Base-by-base conservation (phyloP, 2,329 filamentous ascomycete genomes). In the Claviceps sp. region DNA sequence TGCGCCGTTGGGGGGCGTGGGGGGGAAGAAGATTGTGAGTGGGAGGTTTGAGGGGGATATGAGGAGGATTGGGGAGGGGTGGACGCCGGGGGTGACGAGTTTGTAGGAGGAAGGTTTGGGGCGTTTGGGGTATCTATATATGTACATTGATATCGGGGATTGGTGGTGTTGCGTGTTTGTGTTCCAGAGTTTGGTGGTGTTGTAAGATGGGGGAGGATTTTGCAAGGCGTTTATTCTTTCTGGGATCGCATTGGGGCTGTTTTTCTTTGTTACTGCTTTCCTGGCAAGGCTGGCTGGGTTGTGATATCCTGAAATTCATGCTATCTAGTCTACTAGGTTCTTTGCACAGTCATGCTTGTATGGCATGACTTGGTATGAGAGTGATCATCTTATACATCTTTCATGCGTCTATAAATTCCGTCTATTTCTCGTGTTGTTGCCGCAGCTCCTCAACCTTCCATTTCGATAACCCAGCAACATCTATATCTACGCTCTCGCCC, bases 31-130 rank as follows among this genome's bases (percentile, higher is more conserved):
- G 63, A 96, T 97, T 58, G 85, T 81, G 50, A 95, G 89, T 66
- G 80, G 77, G 59, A 82, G 74, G 64, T 98, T 98, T 66, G 77
- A 82, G 49, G 79, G 81, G 16, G 89, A 96, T 62, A 84, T 98
- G 65, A 82, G 85, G 65, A 76, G 85, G 59, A 93, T 98, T 65
- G 93, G 89, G 38, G 86, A 91, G 62, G 70, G 71, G 1, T 98
- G 93, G 90, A 78, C 77, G 52, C 88, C 89, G 1, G 89, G 89
- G 8, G 73, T 86, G 48, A 73, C 73, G 55, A 77, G 59, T 55
- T 67, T 87, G 54, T 87, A 65, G 75, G 16, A 6, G 4, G 34
- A 14, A n/a, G 14, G 38, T 3, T 41, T 40, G 14, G 8, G 40
- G 6, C 7, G n/a, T 19, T 42, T 11, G 19, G 3, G 19, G 19